phyloP scores from a whole-genome alignment of 345 rosid genomes.

The Anastatica hierochuntica region DNA sequence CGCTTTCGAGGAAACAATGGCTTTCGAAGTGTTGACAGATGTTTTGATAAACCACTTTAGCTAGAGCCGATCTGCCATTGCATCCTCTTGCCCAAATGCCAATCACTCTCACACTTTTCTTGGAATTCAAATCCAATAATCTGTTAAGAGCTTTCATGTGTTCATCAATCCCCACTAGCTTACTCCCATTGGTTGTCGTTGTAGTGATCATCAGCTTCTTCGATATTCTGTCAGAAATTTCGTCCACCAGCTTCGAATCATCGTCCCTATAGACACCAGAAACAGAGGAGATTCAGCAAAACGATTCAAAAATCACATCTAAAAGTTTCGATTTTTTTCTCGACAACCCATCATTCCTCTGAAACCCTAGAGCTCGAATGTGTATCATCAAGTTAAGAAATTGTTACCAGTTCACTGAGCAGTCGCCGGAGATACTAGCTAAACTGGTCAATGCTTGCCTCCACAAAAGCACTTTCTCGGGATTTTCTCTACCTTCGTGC shows the following conservation, averaged over 20 bases:
- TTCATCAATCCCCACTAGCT: slow-evolving; percentile 20
- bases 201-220: background rate
- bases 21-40: slow-evolving; percentile 2
- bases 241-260: background rate
- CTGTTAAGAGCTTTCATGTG: slow-evolving; percentile 1
- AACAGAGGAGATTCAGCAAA: background rate
- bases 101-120: background rate
- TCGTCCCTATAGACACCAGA: background rate
- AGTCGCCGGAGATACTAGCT: slow-evolving; percentile 1
- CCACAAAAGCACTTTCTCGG: slow-evolving; percentile 1
- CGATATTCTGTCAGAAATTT: background rate
- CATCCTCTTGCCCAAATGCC: slow-evolving; percentile 22
- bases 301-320: background rate
- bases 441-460: slow-evolving; percentile 12
- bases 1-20: slow-evolving; percentile 12
- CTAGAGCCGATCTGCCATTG: slow-evolving; percentile 9
- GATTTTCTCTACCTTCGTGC: slow-evolving; percentile 3
- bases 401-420: slow-evolving; percentile 3
- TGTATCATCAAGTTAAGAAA: background rate
- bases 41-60: background rate
- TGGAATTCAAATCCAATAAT: slow-evolving; percentile 4
- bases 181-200: background rate
- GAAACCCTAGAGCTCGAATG: background rate
- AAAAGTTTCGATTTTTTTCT: no score
- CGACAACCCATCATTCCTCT: no score